These are phyloP conservation scores for Cladosporium cucumerinum DNA, from an alignment of 2,329 filamentous ascomycete genomes.

Conservation along the genomic window DNA sequence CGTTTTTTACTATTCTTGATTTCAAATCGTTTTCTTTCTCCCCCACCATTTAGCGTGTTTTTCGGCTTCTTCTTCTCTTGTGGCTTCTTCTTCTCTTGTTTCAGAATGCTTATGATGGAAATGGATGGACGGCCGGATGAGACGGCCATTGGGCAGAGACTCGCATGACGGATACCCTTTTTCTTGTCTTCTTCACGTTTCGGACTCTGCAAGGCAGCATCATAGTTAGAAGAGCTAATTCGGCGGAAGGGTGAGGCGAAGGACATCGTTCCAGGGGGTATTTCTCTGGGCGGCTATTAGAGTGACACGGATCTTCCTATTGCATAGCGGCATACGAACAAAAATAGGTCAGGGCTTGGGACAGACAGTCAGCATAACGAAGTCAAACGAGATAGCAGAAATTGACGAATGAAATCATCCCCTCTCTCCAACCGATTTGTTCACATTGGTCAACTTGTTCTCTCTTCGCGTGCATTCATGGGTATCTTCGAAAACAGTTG, in stretches of 20 bases:
- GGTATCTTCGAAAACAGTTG: constrained; percentile 14
- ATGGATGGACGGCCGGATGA: background rate
- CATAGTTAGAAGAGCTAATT: background rate
- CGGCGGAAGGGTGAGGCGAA: background rate
- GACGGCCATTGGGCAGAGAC: background rate
- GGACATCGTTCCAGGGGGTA: background rate
- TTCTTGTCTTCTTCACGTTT: background rate
- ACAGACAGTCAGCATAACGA: background rate
- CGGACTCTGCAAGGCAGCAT: constrained; percentile 2
- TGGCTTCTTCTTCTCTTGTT: background rate
- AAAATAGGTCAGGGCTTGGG: background rate
- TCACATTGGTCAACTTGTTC: background rate
- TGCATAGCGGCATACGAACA: background rate
- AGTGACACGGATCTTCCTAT: background rate
- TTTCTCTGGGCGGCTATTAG: constrained; percentile 3
- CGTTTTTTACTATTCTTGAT: background rate
- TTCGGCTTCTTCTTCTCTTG: background rate
- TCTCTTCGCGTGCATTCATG: constrained; percentile 15
- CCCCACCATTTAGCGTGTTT: background rate
- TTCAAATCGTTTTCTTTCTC: background rate
- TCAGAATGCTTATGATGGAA: background rate
- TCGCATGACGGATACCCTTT: constrained; percentile 4
- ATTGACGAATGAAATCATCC: background rate
- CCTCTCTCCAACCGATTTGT: background rate
- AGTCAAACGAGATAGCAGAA: background rate